Conservation (phyloP, 163 green algal genomes). For the Chloroidium sp. region DNA sequence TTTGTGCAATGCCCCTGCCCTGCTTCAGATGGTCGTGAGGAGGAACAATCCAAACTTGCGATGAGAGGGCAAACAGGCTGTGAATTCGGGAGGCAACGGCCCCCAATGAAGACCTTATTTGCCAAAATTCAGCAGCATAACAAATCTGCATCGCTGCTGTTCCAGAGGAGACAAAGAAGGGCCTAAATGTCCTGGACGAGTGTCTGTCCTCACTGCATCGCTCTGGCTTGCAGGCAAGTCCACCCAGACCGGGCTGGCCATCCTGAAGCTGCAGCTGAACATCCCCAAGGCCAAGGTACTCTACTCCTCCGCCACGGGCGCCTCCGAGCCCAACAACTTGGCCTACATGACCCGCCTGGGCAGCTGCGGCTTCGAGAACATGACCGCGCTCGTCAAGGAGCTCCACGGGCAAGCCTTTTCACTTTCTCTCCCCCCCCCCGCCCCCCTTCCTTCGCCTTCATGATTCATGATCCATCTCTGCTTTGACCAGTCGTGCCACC, state of each 20-base stretch:
- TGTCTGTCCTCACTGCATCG: not conserved
- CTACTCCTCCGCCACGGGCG: conserved; percentile 75
- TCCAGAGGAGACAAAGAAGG: not conserved
- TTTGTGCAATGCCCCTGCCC: no score
- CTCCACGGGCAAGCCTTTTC: conserved; percentile 25
- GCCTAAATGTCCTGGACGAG: not conserved
- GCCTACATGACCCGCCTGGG: conserved; percentile 67
- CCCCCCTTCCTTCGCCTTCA: no score
- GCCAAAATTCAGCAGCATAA: no score
- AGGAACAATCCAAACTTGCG: no score
- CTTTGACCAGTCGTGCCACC: no score
- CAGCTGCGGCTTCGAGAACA: conserved; percentile 36
- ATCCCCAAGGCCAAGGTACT: conserved; percentile 75
- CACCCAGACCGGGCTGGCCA: conserved; percentile 61
- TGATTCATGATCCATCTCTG: no score
- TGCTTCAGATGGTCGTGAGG: no score
- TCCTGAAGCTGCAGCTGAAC: conserved; percentile 62
- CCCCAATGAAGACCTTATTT: no score
- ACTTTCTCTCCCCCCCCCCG: not conserved
- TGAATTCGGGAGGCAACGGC: not conserved
- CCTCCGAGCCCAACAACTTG: conserved; percentile 64
- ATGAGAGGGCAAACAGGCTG: no score
- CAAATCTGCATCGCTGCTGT: not conserved
- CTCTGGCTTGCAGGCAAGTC: conserved; percentile 13
- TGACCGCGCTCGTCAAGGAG: conserved; percentile 41